Evolutionary conservation across 2,329 filamentous ascomycete species (phyloP), one percentile per base, ranked within the genome.

Genomic region (Verticillium klebahnii): DNA sequence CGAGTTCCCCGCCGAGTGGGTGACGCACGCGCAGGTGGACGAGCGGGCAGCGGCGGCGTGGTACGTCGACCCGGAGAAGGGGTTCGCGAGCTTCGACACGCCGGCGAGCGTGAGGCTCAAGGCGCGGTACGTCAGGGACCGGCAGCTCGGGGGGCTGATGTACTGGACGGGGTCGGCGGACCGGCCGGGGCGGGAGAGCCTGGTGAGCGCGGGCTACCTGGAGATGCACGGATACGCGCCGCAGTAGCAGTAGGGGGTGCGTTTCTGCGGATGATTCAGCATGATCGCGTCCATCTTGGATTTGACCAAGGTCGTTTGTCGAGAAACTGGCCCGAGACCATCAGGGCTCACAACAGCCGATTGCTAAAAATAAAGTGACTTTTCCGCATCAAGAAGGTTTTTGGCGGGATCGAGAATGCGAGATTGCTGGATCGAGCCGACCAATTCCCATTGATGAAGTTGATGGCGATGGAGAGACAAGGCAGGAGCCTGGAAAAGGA

Each of bases 81-180:
- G 86, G 0, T 89, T 89, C 64, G 79, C 89, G 6, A 87, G 84
- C 11, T 89, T 89, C 65, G 88, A 90, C 67, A 85, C 84, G 36
- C 82, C 85, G 5, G 74, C 75, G 29, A 89, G 85, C 0, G 86
- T 90, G 17, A 71, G 75, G 60, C 78, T 82, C 68, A 90, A 90
- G 73, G 87, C 86, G 0, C 76, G 78, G 39, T 89, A 85, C 67
- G 86, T 82, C 56, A 82, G 79, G 56, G 73, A 77, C 39, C 78
- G 79, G 62, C 78, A 78, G 1, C 74, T 90, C 1, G 87, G 82
- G 0, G 88, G 88, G 0, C 66, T 90, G 34, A 90, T 90, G 71
- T 90, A 89, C 73, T 90, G 88, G 88, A 87, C 87, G 45, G 86
- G 87, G 2, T 82, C 82, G 2, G 85, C 82, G 0, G 88, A 90